Percentiles rank a stretch among this genome's conserved stretches.
phyloP scores from a whole-genome alignment of 768 basidiomycete genomes.

The Auricularia sp. region DNA sequence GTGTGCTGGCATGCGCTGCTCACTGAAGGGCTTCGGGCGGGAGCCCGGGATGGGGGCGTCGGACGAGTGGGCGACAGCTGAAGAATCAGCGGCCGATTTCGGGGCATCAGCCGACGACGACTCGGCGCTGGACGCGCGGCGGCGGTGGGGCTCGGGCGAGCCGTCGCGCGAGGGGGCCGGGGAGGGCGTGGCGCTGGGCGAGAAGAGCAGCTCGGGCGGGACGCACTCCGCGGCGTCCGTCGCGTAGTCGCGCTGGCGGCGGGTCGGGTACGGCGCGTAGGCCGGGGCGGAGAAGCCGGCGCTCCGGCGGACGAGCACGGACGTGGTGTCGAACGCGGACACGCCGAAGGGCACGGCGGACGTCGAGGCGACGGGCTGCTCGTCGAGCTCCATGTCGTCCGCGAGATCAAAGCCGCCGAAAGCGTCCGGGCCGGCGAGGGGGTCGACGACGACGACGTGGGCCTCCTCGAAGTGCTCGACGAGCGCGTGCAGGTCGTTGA shows the following conservation, averaged over 20 bases:
- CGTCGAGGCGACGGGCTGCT: slow-evolving; percentile 40
- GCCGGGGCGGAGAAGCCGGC: slow-evolving; percentile 18
- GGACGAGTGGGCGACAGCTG: slow-evolving; percentile 35
- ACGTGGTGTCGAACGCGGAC: slow-evolving; percentile 43
- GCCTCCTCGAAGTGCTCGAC: slow-evolving; percentile 89
- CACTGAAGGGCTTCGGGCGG: slow-evolving; percentile 69
- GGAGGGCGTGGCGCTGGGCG: slow-evolving; percentile 7
- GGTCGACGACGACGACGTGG: slow-evolving; percentile 65
- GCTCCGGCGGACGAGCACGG: slow-evolving; percentile 32
- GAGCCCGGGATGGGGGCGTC: slow-evolving; percentile 47
- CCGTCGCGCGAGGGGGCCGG: slow-evolving; percentile 5
- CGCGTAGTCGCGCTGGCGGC: not conserved
- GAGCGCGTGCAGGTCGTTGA: slow-evolving; percentile 70
- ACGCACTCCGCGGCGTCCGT: not conserved
- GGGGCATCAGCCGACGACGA: slow-evolving; percentile 12
- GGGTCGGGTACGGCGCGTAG: slow-evolving; percentile 21
- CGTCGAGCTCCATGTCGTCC: slow-evolving; percentile 79
- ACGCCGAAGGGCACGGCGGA: slow-evolving; percentile 44
- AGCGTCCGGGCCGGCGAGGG: slow-evolving; percentile 13
- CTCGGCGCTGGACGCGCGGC: slow-evolving; percentile 10
- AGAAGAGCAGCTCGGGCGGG: slow-evolving; percentile 4
- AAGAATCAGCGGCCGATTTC: slow-evolving; percentile 6
- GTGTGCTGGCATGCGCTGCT: slow-evolving; percentile 8
- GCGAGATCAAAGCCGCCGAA: slow-evolving; percentile 45
- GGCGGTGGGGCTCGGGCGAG: not conserved